Percentiles rank a stretch among this genome's conserved stretches.
phyloP scores from a whole-genome alignment of 768 basidiomycete species.

The Agaricus blazei region DNA sequence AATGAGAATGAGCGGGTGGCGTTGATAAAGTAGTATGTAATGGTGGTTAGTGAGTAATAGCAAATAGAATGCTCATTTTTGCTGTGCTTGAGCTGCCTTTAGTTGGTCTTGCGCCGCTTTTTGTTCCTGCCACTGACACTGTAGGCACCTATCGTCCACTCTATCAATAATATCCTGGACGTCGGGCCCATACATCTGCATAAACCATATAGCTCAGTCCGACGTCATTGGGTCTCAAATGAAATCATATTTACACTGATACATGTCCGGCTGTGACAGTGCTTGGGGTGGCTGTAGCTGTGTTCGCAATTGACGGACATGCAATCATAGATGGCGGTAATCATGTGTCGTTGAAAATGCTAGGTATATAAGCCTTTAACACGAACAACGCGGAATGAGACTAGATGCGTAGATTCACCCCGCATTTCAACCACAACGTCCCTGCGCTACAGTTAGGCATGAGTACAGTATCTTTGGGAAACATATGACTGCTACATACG shows the following conservation, averaged over 20 bases:
- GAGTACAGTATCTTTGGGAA: conserved; percentile 13
- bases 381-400: conserved; percentile 3
- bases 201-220: not conserved
- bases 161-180: conserved; percentile 65
- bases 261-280: conserved; percentile 51
- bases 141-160: conserved; percentile 68
- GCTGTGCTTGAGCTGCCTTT: conserved; percentile 17
- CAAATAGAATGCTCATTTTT: conserved; percentile 9
- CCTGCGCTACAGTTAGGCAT: conserved; percentile 49
- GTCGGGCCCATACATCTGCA: conserved; percentile 61
- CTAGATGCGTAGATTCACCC: conserved; percentile 34
- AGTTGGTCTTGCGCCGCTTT: conserved; percentile 14
- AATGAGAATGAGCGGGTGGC: not conserved
- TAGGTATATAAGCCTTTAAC: conserved; percentile 21
- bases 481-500: conserved; percentile 42
- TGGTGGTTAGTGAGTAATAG: not conserved
- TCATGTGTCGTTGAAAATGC: conserved; percentile 77
- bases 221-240: not conserved
- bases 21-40: not conserved
- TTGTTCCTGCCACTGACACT: conserved; percentile 43
- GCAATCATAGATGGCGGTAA: conserved; percentile 74
- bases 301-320: conserved; percentile 57
- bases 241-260: conserved; percentile 40
- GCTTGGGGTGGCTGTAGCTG: conserved; percentile 54
- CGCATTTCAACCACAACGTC: conserved; percentile 69